Base-by-base conservation (phyloP, 257 asterid species). In the Ilex aquifolium region DNA sequence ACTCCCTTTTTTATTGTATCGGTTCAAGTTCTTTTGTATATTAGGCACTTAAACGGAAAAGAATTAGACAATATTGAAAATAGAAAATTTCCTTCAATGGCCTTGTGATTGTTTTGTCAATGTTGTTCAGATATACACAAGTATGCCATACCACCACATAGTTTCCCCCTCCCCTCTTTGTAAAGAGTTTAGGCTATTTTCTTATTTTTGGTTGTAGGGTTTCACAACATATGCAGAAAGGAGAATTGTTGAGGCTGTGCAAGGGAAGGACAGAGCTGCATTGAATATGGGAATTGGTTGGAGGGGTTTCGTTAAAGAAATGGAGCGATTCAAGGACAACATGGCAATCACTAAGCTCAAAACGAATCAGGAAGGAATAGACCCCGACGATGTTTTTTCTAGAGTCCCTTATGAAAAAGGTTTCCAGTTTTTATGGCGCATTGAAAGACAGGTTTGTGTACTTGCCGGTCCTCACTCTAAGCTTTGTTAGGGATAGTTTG, bases 171-270 rank as follows among this genome's bases (percentile, higher is more conserved):
- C 27, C 27, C 27, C 1, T 50, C 15, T 31, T 10, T 31, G 57
- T 61, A 12, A 29, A 40, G 57, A 11, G 16, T 31, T 62, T 58
- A 27, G 40, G 17, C 66, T 63, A 30, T 69, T 56, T 31, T 40
- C 53, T 36, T 36, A 36, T n/a, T 15, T 67, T 51, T 71, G 69
- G 63, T 74, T 76, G 64, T 58, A 92, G 97, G 99, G 99, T 46
- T 89, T 92, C 77, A 89, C 96, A 16, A 89, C 91, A 48, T 92
- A 92, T 77, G 99, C 96, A 11, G 96, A 92, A 73, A 68, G 96
- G 64, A 78, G 97, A 66, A 92, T 92, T 72, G 95, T 92, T 59
- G 99, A 92, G 76, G 96, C 76, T 44, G 95, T 92, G 73, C 96
- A 89, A 83, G 99, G 97, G 17, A 84, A 85, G 79, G 94, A 89